Evolutionary conservation across 73 alveolate species (phyloP).

Genomic region (Paramecium biaurelia): DNA sequence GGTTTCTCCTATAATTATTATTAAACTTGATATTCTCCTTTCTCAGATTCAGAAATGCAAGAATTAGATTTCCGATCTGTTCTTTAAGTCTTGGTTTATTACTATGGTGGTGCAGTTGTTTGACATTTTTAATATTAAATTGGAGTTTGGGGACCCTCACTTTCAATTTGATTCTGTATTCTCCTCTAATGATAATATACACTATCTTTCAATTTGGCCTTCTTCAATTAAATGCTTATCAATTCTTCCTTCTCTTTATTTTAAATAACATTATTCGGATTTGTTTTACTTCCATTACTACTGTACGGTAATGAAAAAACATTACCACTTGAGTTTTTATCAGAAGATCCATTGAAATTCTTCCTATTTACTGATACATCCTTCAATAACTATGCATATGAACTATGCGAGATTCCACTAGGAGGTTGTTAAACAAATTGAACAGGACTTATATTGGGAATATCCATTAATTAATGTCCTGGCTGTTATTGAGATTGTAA

Average conservation of each 20-base stretch:
- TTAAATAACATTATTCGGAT: background rate
- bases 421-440: background rate
- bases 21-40: background rate
- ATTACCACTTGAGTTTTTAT: background rate
- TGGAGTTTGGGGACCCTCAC: background rate
- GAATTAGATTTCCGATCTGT: background rate
- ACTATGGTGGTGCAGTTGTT: background rate
- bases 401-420: conserved; percentile 14
- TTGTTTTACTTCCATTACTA: conserved; percentile 39
- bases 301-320: background rate
- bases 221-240: background rate
- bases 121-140: background rate
- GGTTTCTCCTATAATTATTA: background rate
- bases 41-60: background rate
- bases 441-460: conserved; percentile 39
- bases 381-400: background rate
- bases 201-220: background rate
- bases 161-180: background rate
- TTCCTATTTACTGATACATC: background rate
- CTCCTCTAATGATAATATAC: background rate
- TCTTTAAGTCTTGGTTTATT: background rate
- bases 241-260: background rate
- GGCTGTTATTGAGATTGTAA: background rate
- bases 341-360: background rate
- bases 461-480: background rate